These are phyloP conservation scores for Trichoderma sp. DNA, from an alignment of 2,329 filamentous ascomycete genomes.

Conservation along the genomic window DNA sequence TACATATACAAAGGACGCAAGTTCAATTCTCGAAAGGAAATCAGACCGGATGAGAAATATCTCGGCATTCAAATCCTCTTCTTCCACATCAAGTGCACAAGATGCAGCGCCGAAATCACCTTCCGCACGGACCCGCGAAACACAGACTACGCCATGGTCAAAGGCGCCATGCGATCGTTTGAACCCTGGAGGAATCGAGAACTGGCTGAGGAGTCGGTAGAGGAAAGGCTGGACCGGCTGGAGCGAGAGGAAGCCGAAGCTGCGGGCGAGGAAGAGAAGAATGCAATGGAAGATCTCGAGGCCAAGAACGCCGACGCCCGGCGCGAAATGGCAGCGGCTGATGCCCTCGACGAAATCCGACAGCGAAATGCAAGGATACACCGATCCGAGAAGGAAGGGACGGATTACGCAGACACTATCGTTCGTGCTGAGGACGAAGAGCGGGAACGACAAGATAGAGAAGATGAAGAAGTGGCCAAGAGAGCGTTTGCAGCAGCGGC, in stretches of 20 bases:
- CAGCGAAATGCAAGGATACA: slow-evolving; percentile 87
- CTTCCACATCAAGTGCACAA: slow-evolving; percentile 80
- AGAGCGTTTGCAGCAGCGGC: slow-evolving; percentile 69
- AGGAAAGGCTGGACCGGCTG: slow-evolving; percentile 79
- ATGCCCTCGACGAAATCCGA: slow-evolving; percentile 91
- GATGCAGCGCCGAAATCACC: slow-evolving; percentile 82
- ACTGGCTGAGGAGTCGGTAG: slow-evolving; percentile 74
- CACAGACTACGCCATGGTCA: slow-evolving; percentile 80
- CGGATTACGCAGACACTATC: slow-evolving; percentile 56
- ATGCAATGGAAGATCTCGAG: slow-evolving; percentile 94
- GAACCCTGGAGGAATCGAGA: slow-evolving; percentile 75
- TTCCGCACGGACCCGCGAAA: slow-evolving; percentile 95
- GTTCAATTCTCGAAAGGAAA: slow-evolving; percentile 94
- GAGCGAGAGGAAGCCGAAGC: slow-evolving; percentile 69
- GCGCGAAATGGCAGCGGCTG: slow-evolving; percentile 92
- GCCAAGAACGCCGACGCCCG: slow-evolving; percentile 90
- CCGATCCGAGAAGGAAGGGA: slow-evolving; percentile 65
- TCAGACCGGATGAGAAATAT: slow-evolving; percentile 82
- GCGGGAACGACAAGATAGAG: slow-evolving; percentile 64
- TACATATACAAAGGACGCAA: slow-evolving; percentile 93
- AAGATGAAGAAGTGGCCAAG: slow-evolving; percentile 79
- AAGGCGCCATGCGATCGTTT: slow-evolving; percentile 86
- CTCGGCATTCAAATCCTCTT: slow-evolving; percentile 81
- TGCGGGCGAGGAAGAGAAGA: slow-evolving; percentile 66
- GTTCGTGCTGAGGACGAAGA: slow-evolving; percentile 57